Percentiles rank a stretch among this genome's conserved stretches.
Evolutionary conservation across 2,329 filamentous ascomycete species (phyloP).

Genomic region (Podosphaera leucotricha): DNA sequence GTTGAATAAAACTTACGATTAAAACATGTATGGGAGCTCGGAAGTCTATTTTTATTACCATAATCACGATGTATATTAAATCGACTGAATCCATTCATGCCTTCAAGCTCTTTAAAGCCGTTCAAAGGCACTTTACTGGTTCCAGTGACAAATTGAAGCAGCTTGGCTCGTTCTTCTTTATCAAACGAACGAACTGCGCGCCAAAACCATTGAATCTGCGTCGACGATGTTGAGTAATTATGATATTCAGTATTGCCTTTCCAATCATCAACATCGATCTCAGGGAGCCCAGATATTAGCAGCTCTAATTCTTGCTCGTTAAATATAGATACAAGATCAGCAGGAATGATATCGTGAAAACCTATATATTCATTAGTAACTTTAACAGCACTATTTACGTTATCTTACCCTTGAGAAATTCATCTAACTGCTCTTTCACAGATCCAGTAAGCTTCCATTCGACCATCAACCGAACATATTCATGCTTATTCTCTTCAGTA

Average conservation of each 20-base stretch:
- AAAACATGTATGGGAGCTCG: conserved; percentile 95
- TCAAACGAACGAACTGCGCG: conserved; percentile 89
- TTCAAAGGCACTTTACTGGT: conserved; percentile 97
- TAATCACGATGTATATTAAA: conserved; percentile 99
- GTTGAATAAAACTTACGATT: conserved; percentile 50
- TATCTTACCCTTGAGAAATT: conserved; percentile 57
- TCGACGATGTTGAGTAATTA: conserved; percentile 83
- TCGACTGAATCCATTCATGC: conserved; percentile 93
- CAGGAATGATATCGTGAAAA: conserved; percentile 95
- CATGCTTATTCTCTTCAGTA: conserved; percentile 95
- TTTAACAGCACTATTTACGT: neutral
- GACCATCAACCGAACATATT: conserved; percentile 84
- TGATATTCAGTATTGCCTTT: conserved; percentile 98
- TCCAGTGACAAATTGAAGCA: conserved; percentile 93
- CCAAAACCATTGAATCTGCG: conserved; percentile 99
- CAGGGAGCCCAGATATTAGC: conserved; percentile 84
- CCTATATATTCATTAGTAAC: conserved; percentile 25
- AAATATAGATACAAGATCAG: conserved; percentile 87
- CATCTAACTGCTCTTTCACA: conserved; percentile 80
- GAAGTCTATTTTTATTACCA: conserved; percentile 83
- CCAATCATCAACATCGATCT: conserved; percentile 97
- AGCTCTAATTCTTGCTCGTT: conserved; percentile 95
- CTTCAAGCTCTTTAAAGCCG: conserved; percentile 95
- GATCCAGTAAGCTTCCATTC: conserved; percentile 83
- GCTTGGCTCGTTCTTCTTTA: conserved; percentile 93